Percentiles rank a stretch among this genome's conserved stretches.
Evolutionary conservation across 495 filamentous ascomycete species (phyloP).

Genomic region (Rhypophila decipiens): DNA sequence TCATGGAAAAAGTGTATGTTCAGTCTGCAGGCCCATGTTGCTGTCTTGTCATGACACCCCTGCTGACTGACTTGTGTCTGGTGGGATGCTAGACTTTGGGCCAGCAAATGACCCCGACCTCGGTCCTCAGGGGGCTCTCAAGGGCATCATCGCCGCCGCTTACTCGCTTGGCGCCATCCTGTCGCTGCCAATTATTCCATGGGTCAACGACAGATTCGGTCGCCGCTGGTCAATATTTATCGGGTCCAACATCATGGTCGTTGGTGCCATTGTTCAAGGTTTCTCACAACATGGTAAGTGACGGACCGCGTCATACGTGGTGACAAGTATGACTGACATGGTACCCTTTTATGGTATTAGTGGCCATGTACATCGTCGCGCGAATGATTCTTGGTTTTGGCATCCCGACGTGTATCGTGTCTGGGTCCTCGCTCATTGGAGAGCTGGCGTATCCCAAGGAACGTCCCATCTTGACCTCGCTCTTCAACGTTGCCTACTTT

Average conservation of each 20-base stretch:
- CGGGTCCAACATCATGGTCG: constrained; percentile 51
- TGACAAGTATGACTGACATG: too few species aligned
- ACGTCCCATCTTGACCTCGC: constrained; percentile 56
- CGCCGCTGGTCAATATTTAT: constrained; percentile 53
- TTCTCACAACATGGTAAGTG: constrained; percentile 33
- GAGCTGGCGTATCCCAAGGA: constrained; percentile 64
- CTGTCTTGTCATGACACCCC: background rate
- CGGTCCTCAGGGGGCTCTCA: constrained; percentile 31
- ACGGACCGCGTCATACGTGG: too few species aligned
- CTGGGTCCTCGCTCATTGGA: constrained; percentile 57
- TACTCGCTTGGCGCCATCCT: constrained; percentile 53
- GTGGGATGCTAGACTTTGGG: background rate
- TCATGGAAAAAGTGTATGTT: constrained; percentile 47
- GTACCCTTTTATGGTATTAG: constrained; percentile 13
- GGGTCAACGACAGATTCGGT: constrained; percentile 52
- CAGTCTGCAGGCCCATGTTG: background rate
- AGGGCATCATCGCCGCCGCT: constrained; percentile 39
- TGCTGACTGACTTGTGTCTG: background rate
- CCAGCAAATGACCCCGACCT: constrained; percentile 21
- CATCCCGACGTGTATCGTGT: constrained; percentile 58
- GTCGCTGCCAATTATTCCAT: constrained; percentile 52
- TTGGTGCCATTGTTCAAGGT: constrained; percentile 49
- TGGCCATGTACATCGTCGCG: constrained; percentile 58
- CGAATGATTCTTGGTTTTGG: constrained; percentile 61
- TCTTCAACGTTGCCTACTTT: constrained; percentile 64